phyloP scores from a whole-genome alignment of 2,329 filamentous ascomycete genomes.

The Trichoderma lentiforme region DNA sequence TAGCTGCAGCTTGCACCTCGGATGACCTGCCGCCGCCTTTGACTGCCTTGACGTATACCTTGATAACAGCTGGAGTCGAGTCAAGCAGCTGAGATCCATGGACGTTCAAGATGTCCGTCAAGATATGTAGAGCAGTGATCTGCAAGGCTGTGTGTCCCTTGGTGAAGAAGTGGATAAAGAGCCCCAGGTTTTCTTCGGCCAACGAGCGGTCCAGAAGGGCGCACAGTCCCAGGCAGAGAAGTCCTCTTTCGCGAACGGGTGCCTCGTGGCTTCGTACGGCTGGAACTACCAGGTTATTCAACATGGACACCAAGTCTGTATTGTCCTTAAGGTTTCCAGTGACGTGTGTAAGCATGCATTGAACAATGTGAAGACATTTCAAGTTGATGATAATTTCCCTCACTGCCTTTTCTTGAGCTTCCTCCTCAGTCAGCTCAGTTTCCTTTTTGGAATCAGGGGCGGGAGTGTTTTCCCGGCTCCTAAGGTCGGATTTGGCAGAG shows the following conservation, averaged over 20 bases:
- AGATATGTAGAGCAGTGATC: constrained; percentile 83
- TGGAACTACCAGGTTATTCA: constrained; percentile 94
- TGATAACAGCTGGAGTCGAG: constrained; percentile 67
- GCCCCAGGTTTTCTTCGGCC: constrained; percentile 83
- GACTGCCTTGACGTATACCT: constrained; percentile 80
- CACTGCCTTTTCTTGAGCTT: constrained; percentile 71
- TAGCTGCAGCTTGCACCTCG: constrained; percentile 77
- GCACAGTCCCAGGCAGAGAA: constrained; percentile 86
- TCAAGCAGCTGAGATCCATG: constrained; percentile 77
- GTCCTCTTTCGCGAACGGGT: constrained; percentile 83
- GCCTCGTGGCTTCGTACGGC: constrained; percentile 91
- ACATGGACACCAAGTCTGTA: constrained; percentile 89
- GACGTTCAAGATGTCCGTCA: constrained; percentile 88
- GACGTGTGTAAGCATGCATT: constrained; percentile 96
- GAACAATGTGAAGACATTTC: constrained; percentile 95
- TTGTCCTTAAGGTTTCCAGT: constrained; percentile 84
- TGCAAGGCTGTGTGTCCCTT: constrained; percentile 90
- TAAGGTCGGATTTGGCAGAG: constrained; percentile 81
- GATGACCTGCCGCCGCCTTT: constrained; percentile 66
- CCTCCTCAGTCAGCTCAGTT: constrained; percentile 55
- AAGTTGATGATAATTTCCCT: constrained; percentile 95
- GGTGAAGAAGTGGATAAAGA: constrained; percentile 94
- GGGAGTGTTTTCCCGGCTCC: constrained; percentile 63
- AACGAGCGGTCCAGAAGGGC: constrained; percentile 88
- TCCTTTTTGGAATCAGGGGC: constrained; percentile 43